Evolutionary conservation across 495 filamentous ascomycete species (phyloP).

Genomic region (Aspergillus incahuasiensis): DNA sequence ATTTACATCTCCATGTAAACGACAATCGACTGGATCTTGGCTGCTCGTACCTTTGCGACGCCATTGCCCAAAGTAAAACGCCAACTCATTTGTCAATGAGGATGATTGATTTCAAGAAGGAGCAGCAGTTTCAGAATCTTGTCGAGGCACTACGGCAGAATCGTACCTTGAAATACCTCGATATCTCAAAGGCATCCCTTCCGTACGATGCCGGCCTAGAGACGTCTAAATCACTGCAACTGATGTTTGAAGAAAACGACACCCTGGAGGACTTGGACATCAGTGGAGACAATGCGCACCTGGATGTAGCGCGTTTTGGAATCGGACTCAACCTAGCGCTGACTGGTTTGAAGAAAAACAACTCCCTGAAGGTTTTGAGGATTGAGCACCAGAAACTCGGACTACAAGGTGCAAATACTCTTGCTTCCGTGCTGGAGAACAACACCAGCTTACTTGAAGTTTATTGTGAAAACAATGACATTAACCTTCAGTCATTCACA

Average conservation of each 20-base stretch:
- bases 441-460: conserved; percentile 64
- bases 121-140: conserved; percentile 69
- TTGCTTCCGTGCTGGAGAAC: conserved; percentile 69
- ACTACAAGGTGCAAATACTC: conserved; percentile 66
- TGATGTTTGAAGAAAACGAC: conserved; percentile 73
- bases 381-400: conserved; percentile 66
- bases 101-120: conserved; percentile 80
- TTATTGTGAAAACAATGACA: conserved; percentile 74
- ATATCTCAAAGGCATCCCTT: conserved; percentile 82
- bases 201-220: conserved; percentile 71
- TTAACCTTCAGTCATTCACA: conserved; percentile 72
- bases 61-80: conserved; percentile 58
- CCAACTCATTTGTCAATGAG: conserved; percentile 74
- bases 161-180: conserved; percentile 69
- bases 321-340: conserved; percentile 76
- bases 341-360: conserved; percentile 71
- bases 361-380: conserved; percentile 64
- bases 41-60: conserved; percentile 63
- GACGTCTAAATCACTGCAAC: conserved; percentile 66
- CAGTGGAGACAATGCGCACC: conserved; percentile 81
- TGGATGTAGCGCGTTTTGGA: conserved; percentile 82
- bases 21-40: conserved; percentile 75
- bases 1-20: conserved; percentile 73
- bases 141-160: conserved; percentile 68
- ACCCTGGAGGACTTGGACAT: conserved; percentile 77